Conservation (phyloP, 169 alveolate species). For the Plasmodium malariae region DNA sequence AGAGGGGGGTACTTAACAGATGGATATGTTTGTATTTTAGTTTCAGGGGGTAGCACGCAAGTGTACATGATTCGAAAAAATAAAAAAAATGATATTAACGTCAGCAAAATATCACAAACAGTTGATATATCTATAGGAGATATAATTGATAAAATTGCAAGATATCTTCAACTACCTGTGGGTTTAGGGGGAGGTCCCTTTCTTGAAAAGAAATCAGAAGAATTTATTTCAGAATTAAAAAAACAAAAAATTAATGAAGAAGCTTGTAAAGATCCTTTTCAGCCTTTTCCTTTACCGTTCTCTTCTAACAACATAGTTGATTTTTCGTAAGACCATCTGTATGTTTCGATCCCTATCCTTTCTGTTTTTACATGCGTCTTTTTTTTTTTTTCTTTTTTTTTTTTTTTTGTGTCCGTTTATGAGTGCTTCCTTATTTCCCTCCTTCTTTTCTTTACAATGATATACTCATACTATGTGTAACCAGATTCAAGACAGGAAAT, state of each 20-base stretch:
- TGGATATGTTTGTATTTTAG: slow-evolving; percentile 55
- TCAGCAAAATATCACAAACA: slow-evolving; percentile 43
- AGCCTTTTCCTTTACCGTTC: slow-evolving; percentile 69
- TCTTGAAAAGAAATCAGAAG: slow-evolving; percentile 59
- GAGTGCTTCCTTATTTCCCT: not conserved
- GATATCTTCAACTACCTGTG: slow-evolving; percentile 59
- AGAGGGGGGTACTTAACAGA: slow-evolving; percentile 10
- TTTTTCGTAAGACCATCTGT: slow-evolving; percentile 77
- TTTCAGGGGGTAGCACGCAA: slow-evolving; percentile 75
- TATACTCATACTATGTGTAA: no score
- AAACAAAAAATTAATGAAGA: slow-evolving; percentile 10
- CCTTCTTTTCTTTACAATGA: not conserved
- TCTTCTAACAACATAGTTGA: slow-evolving; percentile 31
- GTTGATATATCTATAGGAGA: slow-evolving; percentile 72
- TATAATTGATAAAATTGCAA: slow-evolving; percentile 61
- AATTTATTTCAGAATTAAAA: slow-evolving; percentile 32
- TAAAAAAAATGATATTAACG: slow-evolving; percentile 46
- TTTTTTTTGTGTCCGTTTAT: not conserved
- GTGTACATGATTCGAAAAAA: slow-evolving; percentile 40
- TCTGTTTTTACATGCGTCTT: no score
- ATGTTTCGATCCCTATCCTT: no score
- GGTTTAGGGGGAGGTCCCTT: slow-evolving; percentile 78
- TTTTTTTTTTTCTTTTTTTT: not conserved
- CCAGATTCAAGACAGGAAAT: no score
- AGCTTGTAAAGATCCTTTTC: slow-evolving; percentile 29